These are phyloP conservation scores for Yarrowia phangngaensis DNA, from an alignment of 805 yeast genomes.

Conservation along the genomic window DNA sequence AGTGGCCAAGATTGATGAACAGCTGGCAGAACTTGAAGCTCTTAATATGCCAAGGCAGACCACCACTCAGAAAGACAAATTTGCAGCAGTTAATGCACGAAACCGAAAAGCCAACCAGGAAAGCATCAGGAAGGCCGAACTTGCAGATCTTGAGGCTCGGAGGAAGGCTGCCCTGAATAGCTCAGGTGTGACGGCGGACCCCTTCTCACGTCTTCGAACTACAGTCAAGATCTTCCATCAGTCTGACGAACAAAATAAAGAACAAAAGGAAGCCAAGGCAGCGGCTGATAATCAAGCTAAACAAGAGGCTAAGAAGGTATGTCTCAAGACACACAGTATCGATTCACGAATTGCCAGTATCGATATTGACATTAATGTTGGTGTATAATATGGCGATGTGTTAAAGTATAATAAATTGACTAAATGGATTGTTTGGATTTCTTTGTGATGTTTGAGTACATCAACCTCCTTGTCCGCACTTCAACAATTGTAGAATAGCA, in stretches of 20 bases:
- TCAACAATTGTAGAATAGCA: too few species aligned
- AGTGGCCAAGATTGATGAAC: constrained; percentile 38
- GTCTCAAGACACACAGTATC: constrained; percentile 1
- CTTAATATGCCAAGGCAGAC: constrained; percentile 20
- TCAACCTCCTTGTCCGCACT: too few species aligned
- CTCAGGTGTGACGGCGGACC: constrained; percentile 53
- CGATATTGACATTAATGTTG: constrained; percentile 8
- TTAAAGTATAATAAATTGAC: too few species aligned
- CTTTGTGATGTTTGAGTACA: too few species aligned
- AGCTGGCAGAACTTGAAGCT: constrained; percentile 36
- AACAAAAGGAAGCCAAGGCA: constrained; percentile 43
- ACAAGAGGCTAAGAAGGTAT: constrained; percentile 17
- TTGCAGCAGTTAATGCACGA: constrained; percentile 75
- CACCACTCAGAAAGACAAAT: constrained; percentile 39
- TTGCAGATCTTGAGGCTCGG: constrained; percentile 55
- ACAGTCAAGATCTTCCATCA: constrained; percentile 75
- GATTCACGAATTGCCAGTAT: constrained; percentile 6
- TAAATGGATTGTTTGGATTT: too few species aligned
- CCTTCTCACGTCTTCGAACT: constrained; percentile 86
- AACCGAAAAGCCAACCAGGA: constrained; percentile 79
- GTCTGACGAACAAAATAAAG: constrained; percentile 44
- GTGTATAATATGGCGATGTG: neutral
- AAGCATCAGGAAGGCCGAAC: constrained; percentile 74
- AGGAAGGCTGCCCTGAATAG: constrained; percentile 39
- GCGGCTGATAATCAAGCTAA: constrained; percentile 5